Conservation (phyloP, 768 basidiomycete species). For the Auricularia sp. region DNA sequence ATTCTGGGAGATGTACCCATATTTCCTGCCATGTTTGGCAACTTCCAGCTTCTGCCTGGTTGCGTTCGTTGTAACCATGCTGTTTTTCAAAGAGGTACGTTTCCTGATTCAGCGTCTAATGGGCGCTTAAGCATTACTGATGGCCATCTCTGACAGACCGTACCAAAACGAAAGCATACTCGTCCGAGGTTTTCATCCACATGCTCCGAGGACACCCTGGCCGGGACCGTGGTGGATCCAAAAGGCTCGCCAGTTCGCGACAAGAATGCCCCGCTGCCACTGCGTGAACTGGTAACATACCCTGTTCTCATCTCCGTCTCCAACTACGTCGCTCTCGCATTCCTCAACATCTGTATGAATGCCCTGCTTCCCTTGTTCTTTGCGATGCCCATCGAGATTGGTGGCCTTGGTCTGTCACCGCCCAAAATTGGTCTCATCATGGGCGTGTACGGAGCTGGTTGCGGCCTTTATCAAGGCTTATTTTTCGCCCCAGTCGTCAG, state of each 20-base stretch:
- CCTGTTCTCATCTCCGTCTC: constrained; percentile 3
- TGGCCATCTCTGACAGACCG: no score
- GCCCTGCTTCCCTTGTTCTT: constrained; percentile 19
- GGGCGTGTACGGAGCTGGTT: constrained; percentile 48
- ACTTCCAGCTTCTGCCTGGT: constrained; percentile 26
- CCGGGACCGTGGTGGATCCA: background rate
- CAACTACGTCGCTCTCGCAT: constrained; percentile 19
- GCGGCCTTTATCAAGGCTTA: constrained; percentile 40
- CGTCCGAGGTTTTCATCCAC: background rate
- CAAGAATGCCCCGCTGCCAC: background rate
- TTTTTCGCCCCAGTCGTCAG: constrained; percentile 33
- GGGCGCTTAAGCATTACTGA: no score
- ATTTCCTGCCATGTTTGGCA: constrained; percentile 58
- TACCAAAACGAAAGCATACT: background rate
- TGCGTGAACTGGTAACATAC: background rate
- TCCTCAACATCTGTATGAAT: constrained; percentile 28
- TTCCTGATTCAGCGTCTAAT: background rate
- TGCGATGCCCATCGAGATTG: constrained; percentile 1
- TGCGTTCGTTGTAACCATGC: constrained; percentile 30
- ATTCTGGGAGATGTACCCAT: constrained; percentile 61
- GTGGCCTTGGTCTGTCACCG: constrained; percentile 36
- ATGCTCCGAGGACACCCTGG: constrained; percentile 2
- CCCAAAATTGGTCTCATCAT: constrained; percentile 51
- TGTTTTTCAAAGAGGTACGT: constrained; percentile 50
- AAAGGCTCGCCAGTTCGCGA: background rate